Evolutionary conservation across 2,329 filamentous ascomycete species (phyloP), one percentile per base, ranked within the genome.

Genomic region (Chrysosporium keratinophilum): DNA sequence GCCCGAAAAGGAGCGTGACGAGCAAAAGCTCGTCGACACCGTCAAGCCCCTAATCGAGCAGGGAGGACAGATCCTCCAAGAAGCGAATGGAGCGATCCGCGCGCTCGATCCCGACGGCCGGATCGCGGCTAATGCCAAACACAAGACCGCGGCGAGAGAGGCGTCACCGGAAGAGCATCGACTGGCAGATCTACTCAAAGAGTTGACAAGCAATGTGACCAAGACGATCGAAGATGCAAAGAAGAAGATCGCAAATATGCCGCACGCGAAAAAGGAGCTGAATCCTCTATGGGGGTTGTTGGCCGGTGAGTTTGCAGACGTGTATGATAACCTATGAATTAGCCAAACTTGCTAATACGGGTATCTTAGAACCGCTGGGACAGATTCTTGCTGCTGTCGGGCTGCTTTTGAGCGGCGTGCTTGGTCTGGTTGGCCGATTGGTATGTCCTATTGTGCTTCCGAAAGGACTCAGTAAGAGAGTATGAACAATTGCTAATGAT

Each of bases 301-400:
- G 6, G 65, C 63, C 12, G 49, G 49, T 48, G 40, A 44, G 49
- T 51, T 19, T 15, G 12, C 23, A 4, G n/a, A 2, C 2, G 14
- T 23, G 7, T 23, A 19, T 37, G 52, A 28, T 23, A 5, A n/a
- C 47, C 11, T 37, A 3, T 19, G 2, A 15, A 31, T 49, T 19
- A 37, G 46, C 10, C 12, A 19, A 28, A 11, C 17, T 11, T 54
- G 17, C 43, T 47, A 33, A 54, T 19, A 20, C 4, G 33, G n/a
- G 28, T 54, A n/a, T 39, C 17, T 6, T 23, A 35, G 88, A 95
- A 76, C 90, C 90, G 10, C 75, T 95, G 19, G 88, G 89, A 78
- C 90, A 96, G 78, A 95, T 95, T 66, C 79, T 95, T 47, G 88
- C 89, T 7, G 89, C 87, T 10, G 89, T 95, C 44, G 90, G 90